These are phyloP conservation scores for Zygotorulaspora mrakii DNA, from an alignment of 1,139 yeast genomes.

Conservation along the genomic window DNA sequence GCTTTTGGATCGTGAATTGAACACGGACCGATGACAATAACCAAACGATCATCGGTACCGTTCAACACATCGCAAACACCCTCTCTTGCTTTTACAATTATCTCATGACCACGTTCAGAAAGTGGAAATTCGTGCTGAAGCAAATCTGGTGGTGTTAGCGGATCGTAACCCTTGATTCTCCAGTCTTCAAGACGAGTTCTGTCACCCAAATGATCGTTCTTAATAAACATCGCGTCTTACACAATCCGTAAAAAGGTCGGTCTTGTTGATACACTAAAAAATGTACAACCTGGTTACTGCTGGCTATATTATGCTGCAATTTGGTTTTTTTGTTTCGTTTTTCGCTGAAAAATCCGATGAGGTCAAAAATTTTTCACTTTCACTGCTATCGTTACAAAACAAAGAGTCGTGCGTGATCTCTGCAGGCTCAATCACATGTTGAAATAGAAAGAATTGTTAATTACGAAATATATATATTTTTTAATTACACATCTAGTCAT, in stretches of 20 bases:
- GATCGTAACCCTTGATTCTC: conserved; percentile 94
- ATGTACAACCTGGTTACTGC: too few species aligned
- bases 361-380: conserved; percentile 10
- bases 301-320: too few species aligned
- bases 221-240: conserved; percentile 82
- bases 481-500: too few species aligned
- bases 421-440: neutral
- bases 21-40: conserved; percentile 92
- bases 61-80: conserved; percentile 65
- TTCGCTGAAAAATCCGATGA: too few species aligned
- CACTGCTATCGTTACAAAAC: too few species aligned
- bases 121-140: conserved; percentile 87
- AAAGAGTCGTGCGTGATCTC: too few species aligned
- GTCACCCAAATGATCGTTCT: conserved; percentile 80
- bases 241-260: too few species aligned
- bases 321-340: neutral
- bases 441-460: too few species aligned
- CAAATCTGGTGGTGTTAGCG: conserved; percentile 89
- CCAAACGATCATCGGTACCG: conserved; percentile 75
- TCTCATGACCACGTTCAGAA: conserved; percentile 53
- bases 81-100: conserved; percentile 72
- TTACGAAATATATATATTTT: too few species aligned
- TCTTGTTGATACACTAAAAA: too few species aligned
- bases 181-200: conserved; percentile 81
- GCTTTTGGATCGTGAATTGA: conserved; percentile 93